Evolutionary conservation across 345 rosid species (phyloP), one percentile per base, ranked within the genome.

Genomic region (Melastoma malabathricum): DNA sequence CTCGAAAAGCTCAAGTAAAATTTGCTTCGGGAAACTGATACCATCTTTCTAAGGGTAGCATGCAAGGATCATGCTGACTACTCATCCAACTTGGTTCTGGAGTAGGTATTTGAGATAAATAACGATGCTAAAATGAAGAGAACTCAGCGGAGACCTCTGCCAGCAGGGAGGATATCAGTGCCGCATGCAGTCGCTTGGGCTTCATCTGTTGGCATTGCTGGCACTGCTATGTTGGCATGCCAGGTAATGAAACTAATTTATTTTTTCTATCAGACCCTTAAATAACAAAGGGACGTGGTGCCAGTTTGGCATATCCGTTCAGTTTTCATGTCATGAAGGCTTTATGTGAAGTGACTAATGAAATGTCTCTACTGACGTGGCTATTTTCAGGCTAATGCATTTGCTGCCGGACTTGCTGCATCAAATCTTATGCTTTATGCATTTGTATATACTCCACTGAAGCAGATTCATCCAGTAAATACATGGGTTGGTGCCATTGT

Each of bases 401-500:
- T 81, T 77, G 92, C 95, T 43, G 82, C 94, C 44, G 93, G 88
- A 47, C 89, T 83, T 57, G 95, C 84, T 52, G 85, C 83, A 64
- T 86, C 89, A 29, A 81, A 79, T 74, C 89, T 83, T 51, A 45
- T 75, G 46, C 86, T 84, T 39, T 84, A 74, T 34, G 89, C 94
- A 7, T 87, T 84, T 69, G 77, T 77, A 23, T 81, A 81, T 52
- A 83, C 94, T 38, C 94, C 89, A 27, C 71, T 92, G 84, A 92
- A 92, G 84, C 96, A 92, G 72, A 74, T 84, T 74, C 98, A 92
- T 71, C 97, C 97, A 17, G 75, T 81, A 56, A 87, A 92, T 68
- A 87, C 98, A 23, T 92, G 97, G 97, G 95, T 87, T 60, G 98
- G 97, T 18, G 98, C 97, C 47, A 72, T 92, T 73, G 97, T 92